Conservation (phyloP, 805 yeast species). For the Starmerella tilneyi region DNA sequence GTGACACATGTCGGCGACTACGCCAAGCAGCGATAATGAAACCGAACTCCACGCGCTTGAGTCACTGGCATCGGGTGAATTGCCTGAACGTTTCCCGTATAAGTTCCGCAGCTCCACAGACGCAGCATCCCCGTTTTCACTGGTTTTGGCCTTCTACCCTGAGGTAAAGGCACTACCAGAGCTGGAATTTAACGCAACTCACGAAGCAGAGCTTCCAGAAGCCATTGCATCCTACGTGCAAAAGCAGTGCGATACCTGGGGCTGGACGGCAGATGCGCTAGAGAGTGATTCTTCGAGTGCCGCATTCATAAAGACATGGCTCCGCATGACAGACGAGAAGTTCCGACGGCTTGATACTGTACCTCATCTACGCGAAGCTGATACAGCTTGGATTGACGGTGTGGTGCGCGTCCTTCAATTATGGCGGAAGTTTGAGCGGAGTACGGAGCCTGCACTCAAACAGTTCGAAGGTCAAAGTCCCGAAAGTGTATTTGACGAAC, state of each 20-base stretch:
- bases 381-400: constrained; percentile 28
- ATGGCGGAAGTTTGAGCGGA: constrained; percentile 14
- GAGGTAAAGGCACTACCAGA: constrained; percentile 24
- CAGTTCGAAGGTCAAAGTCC: constrained; percentile 21
- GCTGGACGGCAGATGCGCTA: constrained; percentile 20
- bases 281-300: constrained; percentile 10
- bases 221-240: constrained; percentile 14
- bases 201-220: constrained; percentile 5
- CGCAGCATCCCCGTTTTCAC: constrained; percentile 27
- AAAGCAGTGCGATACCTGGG: constrained; percentile 14
- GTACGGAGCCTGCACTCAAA: constrained; percentile 10
- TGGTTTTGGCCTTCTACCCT: constrained; percentile 28
- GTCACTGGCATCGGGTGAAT: constrained; percentile 11
- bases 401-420: constrained; percentile 26
- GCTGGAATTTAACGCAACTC: background rate
- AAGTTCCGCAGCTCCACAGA: constrained; percentile 16
- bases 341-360: constrained; percentile 20
- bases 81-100: constrained; percentile 14
- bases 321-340: constrained; percentile 27
- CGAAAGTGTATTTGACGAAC: constrained; percentile 14
- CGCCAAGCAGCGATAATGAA: no score
- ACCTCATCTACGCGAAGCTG: constrained; percentile 16
- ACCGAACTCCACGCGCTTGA: no score
- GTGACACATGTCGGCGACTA: no score
- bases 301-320: constrained; percentile 27